These are phyloP conservation scores for Haematococcus lacustris DNA, from an alignment of 139 green algal species.

Conservation along the genomic window DNA sequence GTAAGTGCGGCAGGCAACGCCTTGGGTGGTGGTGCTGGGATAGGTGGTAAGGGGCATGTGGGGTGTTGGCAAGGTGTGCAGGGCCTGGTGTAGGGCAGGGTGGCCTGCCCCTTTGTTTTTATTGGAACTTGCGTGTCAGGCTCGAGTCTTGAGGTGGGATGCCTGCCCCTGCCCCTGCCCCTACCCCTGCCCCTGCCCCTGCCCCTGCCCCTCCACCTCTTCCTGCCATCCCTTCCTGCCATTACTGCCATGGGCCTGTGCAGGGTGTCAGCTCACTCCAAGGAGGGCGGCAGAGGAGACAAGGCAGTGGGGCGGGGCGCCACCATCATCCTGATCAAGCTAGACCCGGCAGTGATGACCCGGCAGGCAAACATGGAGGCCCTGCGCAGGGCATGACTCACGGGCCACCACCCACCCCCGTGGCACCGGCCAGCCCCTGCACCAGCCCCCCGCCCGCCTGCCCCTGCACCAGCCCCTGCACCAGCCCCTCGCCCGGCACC, in stretches of 20 bases:
- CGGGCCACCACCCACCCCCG: too few relatives aligned
- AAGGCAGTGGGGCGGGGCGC: constrained; percentile 32
- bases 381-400: constrained; percentile 11
- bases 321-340: constrained; percentile 91
- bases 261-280: constrained; percentile 80
- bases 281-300: constrained; percentile 36
- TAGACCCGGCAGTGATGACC: constrained; percentile 64
- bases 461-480: too few relatives aligned
- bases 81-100: too few relatives aligned
- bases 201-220: too few relatives aligned
- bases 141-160: not conserved
- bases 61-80: not conserved
- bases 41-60: too few relatives aligned
- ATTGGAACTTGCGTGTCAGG: not conserved
- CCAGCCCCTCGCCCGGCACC: too few relatives aligned
- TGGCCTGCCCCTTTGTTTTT: not conserved
- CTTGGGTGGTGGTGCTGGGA: too few relatives aligned
- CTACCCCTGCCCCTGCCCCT: not conserved
- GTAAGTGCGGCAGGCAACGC: too few relatives aligned
- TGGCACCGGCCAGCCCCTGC: too few relatives aligned
- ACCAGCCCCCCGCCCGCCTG: too few relatives aligned
- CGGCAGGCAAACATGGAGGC: constrained; percentile 46
- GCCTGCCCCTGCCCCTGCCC: not conserved
- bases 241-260: too few relatives aligned
- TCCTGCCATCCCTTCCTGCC: too few relatives aligned